These are phyloP conservation scores for Tagetes patula DNA, from an alignment of 129 eudicot species.

Conservation along the genomic window DNA sequence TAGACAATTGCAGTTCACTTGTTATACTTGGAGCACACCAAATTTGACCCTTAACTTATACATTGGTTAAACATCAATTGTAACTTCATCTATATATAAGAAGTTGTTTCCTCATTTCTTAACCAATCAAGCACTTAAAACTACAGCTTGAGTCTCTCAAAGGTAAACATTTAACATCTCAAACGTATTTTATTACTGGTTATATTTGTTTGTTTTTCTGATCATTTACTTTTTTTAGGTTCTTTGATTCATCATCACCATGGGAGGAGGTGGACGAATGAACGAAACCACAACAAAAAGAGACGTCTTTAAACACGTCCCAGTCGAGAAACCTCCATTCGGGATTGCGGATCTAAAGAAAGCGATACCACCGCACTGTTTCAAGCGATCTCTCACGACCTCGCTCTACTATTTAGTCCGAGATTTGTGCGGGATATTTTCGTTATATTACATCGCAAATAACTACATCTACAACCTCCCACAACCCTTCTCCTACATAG, in stretches of 20 bases:
- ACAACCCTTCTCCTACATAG: constrained; percentile 25
- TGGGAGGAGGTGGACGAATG: constrained; percentile 46
- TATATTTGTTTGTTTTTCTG: too few species aligned
- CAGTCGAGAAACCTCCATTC: constrained; percentile 33
- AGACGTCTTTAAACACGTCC: constrained; percentile 26
- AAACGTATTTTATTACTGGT: too few species aligned
- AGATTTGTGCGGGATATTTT: constrained; percentile 14
- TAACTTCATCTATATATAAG: neutral
- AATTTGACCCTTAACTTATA: too few species aligned
- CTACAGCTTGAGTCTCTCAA: neutral
- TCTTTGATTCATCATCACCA: constrained; percentile 9
- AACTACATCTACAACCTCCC: constrained; percentile 34
- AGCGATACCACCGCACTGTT: constrained; percentile 46
- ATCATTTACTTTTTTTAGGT: neutral
- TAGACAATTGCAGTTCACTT: too few species aligned
- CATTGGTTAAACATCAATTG: neutral
- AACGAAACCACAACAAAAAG: neutral
- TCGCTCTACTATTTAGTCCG: constrained; percentile 30
- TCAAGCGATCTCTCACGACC: constrained; percentile 32
- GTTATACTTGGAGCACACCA: too few species aligned
- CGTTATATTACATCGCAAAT: constrained; percentile 32
- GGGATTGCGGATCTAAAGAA: constrained; percentile 36
- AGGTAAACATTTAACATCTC: neutral
- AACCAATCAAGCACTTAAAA: neutral
- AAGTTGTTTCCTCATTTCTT: neutral